phyloP scores from a whole-genome alignment of 2,329 filamentous ascomycete genomes.

The Gaeumannomyces sp. region DNA sequence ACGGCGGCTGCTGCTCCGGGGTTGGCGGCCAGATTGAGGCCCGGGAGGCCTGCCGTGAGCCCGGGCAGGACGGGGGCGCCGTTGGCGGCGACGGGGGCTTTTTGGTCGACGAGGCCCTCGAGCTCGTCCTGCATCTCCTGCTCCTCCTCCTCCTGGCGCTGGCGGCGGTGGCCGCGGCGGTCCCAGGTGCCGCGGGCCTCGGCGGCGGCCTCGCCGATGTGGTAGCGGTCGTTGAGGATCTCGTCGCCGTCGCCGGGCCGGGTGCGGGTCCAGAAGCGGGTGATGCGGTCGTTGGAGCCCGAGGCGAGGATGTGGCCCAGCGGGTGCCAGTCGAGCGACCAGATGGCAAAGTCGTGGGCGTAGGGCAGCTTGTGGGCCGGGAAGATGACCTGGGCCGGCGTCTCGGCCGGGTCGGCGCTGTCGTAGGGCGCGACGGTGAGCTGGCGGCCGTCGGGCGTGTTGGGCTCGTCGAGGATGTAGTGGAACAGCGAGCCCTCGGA shows the following conservation, averaged over 20 bases:
- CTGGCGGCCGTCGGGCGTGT: conserved; percentile 68
- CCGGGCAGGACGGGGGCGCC: conserved; percentile 1
- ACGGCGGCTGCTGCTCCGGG: conserved; percentile 17
- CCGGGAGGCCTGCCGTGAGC: conserved; percentile 41
- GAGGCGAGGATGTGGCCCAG: conserved; percentile 92
- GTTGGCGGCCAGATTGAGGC: conserved; percentile 40
- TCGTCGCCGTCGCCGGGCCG: conserved; percentile 81
- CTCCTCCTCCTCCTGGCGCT: conserved; percentile 87
- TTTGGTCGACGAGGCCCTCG: conserved; percentile 87
- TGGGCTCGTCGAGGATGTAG: conserved; percentile 93
- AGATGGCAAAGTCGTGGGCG: conserved; percentile 92
- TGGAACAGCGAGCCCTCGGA: conserved; percentile 86
- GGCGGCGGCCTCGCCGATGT: conserved; percentile 88
- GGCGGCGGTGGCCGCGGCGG: conserved; percentile 67
- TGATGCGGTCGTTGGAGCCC: conserved; percentile 93
- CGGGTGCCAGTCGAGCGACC: conserved; percentile 97
- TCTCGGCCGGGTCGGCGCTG: conserved; percentile 68
- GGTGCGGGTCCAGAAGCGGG: conserved; percentile 90
- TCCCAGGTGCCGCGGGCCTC: conserved; percentile 96
- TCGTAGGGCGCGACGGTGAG: conserved; percentile 78
- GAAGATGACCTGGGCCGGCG: conserved; percentile 83
- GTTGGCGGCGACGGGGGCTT: conserved; percentile 29
- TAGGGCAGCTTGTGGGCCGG: conserved; percentile 82
- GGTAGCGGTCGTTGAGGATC: conserved; percentile 83
- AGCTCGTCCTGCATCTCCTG: conserved; percentile 90